These are phyloP conservation scores for Meira miltonrushii DNA, from an alignment of 1,284 basidiomycete species.

Conservation along the genomic window DNA sequence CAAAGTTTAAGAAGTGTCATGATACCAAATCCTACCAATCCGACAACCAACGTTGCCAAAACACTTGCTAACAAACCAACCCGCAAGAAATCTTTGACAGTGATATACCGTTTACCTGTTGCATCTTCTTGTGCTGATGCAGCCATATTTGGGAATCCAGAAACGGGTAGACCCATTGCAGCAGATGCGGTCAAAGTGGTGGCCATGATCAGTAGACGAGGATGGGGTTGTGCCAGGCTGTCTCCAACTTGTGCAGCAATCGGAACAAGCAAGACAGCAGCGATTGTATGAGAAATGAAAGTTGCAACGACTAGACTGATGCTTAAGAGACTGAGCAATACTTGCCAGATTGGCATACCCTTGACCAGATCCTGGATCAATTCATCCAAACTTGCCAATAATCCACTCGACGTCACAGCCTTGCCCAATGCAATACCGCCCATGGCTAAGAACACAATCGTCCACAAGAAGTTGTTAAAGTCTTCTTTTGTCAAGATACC, in stretches of 20 bases:
- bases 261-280: constrained; percentile 88
- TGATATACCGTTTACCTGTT: constrained; percentile 67
- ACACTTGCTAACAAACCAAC: constrained; percentile 88
- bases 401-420: constrained; percentile 82
- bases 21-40: constrained; percentile 43
- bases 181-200: constrained; percentile 87
- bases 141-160: constrained; percentile 79
- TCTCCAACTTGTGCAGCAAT: constrained; percentile 86
- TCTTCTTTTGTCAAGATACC: constrained; percentile 82
- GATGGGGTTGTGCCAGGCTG: constrained; percentile 58
- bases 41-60: constrained; percentile 64
- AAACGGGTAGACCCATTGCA: constrained; percentile 97
- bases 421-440: constrained; percentile 94
- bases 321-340: constrained; percentile 75
- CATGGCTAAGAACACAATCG: constrained; percentile 61
- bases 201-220: constrained; percentile 52
- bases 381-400: constrained; percentile 59
- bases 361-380: constrained; percentile 65
- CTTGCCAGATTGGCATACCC: constrained; percentile 70
- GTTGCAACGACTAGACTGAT: constrained; percentile 73
- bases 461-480: constrained; percentile 53
- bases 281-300: constrained; percentile 61
- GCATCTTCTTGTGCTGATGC: constrained; percentile 84
- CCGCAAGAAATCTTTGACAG: constrained; percentile 72
- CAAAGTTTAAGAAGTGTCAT: constrained; percentile 31